Evolutionary conservation across 176 grass and related monocot genomes (phyloP), one percentile per base, ranked within the genome.

Genomic region (Oryza punctata): DNA sequence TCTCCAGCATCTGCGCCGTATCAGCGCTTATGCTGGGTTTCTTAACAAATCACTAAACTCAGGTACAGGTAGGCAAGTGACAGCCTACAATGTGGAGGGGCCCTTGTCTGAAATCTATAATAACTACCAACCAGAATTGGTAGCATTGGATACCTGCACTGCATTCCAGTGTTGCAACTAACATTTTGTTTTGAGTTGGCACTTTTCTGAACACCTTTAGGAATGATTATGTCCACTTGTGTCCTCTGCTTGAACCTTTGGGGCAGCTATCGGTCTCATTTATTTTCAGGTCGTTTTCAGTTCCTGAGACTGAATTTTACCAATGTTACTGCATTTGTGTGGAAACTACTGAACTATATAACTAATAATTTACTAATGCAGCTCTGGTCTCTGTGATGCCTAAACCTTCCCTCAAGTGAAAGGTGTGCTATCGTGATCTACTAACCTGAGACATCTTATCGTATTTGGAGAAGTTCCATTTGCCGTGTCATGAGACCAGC

Each of bases 71-170:
- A 78, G 66, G 78, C 88, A 78, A 73, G 83, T 30, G 83, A 82
- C 78, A 90, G 88, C 67, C 75, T 67, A 61, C 65, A 65, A 9
- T 64, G 78, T 15, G 54, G 14, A 7, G 57, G 73, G 70, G 6
- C 13, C 61, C 15, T 9, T 85, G 77, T 76, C 88, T 65, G 83
- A 78, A 78, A 67, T 64, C 59, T 72, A 78, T 63, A 27, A 57
- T 66, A 59, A 72, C 72, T 72, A 65, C 72, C 83, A 63, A 77
- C 83, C 37, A 63, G 83, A 78, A 78, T 41, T 33, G 46, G 78
- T 18, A 72, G 82, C 88, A 86, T 86, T 82, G 88, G 88, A 90
- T 90, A 24, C 67, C 74, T 28, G 57, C 24, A 14, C 37, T 35
- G 32, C 65, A 13, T 38, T 50, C 65, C 65, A 33, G 35, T 32